Evolutionary conservation across 2,329 filamentous ascomycete genomes (phyloP), one percentile per base, ranked within the genome.

Genomic region (Ceratocystis papillata): DNA sequence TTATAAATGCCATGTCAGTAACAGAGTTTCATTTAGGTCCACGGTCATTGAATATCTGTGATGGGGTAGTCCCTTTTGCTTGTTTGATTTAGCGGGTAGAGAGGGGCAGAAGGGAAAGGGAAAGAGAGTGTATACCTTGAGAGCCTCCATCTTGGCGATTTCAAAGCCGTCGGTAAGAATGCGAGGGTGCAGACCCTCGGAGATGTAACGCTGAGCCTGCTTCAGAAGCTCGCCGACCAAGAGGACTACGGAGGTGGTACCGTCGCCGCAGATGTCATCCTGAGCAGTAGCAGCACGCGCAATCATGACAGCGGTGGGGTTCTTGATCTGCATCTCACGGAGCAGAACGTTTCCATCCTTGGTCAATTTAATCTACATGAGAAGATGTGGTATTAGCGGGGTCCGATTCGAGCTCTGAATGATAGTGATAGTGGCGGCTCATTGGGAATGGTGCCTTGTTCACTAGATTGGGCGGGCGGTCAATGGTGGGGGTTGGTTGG

Each of bases 121-220:
- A 41, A 28, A 37, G 62, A 12, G 20, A n/a, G 65, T n/a, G 12
- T 68, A 20, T 69, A 90, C 89, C 82, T 94, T 95, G 45, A 99
- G 79, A 20, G 94, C 83, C 78, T 97, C 94, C 33, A 82, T 86
- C 83, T 97, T 99, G 64, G 92, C 94, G 74, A 97, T 88, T 76
- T 99, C 94, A 74, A 96, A 99, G 10, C 94, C 94, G 74, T 99
- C 94, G 46, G 93, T 96, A 76, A 99, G 92, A 70, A 99, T 91
- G 72, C 94, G 84, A 62, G 94, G 94, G 77, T 99, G 94, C 70
- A 99, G 81, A n/a, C 94, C 94, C 77, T 99, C 94, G 12, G 89
- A 86, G 73, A 99, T 97, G 76, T 96, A 91, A 76, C 94, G 85
- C 76, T 97, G 89, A 68, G 94, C 94, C 80, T 99, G 94, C 83